phyloP scores from a whole-genome alignment of 208 protist species.

The Wallacemonas collosoma region DNA sequence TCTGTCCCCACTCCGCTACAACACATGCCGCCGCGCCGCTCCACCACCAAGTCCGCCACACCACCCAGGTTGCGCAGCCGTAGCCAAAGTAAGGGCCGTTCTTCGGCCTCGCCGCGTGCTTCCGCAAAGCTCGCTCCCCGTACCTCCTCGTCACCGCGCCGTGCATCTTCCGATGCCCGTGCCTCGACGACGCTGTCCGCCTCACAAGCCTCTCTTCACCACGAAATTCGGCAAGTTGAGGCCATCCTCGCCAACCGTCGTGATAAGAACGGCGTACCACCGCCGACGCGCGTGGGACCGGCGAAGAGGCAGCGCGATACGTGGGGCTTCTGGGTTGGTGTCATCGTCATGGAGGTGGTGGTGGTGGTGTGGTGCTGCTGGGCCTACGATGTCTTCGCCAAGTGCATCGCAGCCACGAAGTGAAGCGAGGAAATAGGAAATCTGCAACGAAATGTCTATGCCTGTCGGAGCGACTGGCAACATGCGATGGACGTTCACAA shows the following conservation, averaged over 20 bases:
- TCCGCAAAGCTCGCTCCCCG: not conserved
- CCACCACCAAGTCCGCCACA: conserved; percentile 21
- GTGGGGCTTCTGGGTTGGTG: conserved; percentile 55
- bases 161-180: not conserved
- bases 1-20: too few species aligned
- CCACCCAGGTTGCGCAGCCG: conserved; percentile 20
- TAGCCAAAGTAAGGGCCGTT: conserved; percentile 15
- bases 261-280: conserved; percentile 5
- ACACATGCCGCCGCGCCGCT: conserved; percentile 32
- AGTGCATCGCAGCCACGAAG: conserved; percentile 20
- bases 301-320: conserved; percentile 13
- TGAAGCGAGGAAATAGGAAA: conserved; percentile 20
- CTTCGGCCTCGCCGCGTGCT: conserved; percentile 18
- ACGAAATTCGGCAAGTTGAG: conserved; percentile 47
- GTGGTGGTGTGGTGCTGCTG: conserved; percentile 66
- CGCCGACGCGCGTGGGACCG: conserved; percentile 13
- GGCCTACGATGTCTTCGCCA: conserved; percentile 54
- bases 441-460: too few species aligned
- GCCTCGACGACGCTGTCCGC: not conserved
- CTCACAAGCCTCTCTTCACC: conserved; percentile 2
- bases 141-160: conserved; percentile 15
- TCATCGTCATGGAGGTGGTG: conserved; percentile 63
- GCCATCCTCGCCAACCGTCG: conserved; percentile 49
- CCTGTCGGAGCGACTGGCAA: too few species aligned
- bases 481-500: too few species aligned